Evolutionary conservation across 2,329 filamentous ascomycete genomes (phyloP).

Genomic region (Rhynchosporium graminicola): DNA sequence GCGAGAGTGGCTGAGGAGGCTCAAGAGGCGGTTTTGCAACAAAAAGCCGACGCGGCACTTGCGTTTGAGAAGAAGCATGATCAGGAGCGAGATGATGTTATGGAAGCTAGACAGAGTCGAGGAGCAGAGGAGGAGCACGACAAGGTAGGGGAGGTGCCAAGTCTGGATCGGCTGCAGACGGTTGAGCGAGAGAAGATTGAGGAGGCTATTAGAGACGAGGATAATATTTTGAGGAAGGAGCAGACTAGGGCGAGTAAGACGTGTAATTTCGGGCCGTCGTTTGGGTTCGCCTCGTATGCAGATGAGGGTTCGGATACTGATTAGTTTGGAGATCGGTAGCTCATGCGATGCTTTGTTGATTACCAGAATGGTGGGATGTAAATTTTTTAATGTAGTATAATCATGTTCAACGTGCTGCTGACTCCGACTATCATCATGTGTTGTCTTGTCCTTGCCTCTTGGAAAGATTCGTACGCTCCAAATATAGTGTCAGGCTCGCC

Average conservation of each 20-base stretch:
- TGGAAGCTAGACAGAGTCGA: slow-evolving; percentile 12
- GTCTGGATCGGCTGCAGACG: slow-evolving; percentile 9
- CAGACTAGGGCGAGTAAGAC: slow-evolving; percentile 17
- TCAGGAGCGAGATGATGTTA: slow-evolving; percentile 15
- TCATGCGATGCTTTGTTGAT: too few species aligned
- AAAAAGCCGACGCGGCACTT: slow-evolving; percentile 37
- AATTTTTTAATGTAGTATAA: too few species aligned
- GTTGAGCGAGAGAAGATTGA: slow-evolving; percentile 28
- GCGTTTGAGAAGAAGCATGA: slow-evolving; percentile 32
- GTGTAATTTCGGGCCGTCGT: slow-evolving; percentile 32
- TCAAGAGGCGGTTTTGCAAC: slow-evolving; percentile 33
- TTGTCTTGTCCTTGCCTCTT: too few species aligned
- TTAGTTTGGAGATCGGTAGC: too few species aligned
- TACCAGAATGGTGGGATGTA: too few species aligned
- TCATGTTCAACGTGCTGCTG: too few species aligned
- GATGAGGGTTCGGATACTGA: background rate
- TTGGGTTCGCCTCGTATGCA: slow-evolving; percentile 16
- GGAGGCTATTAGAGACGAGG: slow-evolving; percentile 27
- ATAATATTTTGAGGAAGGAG: slow-evolving; percentile 16
- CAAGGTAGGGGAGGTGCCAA: slow-evolving; percentile 15
- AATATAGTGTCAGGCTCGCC: too few species aligned
- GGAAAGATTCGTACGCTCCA: too few species aligned
- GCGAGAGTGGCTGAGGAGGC: slow-evolving; percentile 37
- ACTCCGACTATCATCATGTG: too few species aligned
- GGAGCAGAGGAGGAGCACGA: slow-evolving; percentile 9